Percentiles rank a stretch among this genome's conserved stretches.
Conservation (phyloP, 257 asterid species). For the Solanum dulcamara region DNA sequence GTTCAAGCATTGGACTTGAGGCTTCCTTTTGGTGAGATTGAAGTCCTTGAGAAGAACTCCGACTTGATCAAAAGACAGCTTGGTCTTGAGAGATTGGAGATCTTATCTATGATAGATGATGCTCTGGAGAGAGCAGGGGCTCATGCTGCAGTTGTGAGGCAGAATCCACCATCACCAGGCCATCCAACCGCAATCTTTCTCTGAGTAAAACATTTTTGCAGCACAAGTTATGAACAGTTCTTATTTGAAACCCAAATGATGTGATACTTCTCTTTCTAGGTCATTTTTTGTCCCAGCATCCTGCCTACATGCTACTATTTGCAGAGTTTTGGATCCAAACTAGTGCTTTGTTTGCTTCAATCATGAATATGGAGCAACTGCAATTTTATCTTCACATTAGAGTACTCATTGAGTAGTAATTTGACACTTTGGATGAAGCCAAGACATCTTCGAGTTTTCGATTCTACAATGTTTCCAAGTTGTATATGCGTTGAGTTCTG, state of each 20-base stretch:
- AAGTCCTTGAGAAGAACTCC: conserved; percentile 51
- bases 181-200: conserved; percentile 65
- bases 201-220: neutral
- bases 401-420: neutral
- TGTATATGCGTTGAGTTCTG: neutral
- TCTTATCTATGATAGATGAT: conserved; percentile 41
- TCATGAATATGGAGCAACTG: neutral
- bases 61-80: conserved; percentile 69
- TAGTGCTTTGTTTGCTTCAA: neutral
- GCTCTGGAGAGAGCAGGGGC: conserved; percentile 48
- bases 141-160: conserved; percentile 36
- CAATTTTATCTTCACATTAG: neutral
- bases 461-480: neutral
- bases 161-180: conserved; percentile 88
- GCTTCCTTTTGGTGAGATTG: conserved; percentile 81
- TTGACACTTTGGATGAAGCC: neutral
- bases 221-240: neutral
- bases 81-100: conserved; percentile 58
- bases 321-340: neutral
- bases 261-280: neutral
- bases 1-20: conserved; percentile 64
- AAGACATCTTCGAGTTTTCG: neutral
- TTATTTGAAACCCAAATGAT: neutral
- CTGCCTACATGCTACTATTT: neutral
- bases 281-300: neutral